Conservation (phyloP, 1,139 yeast species). For the Sugiyamaella castrensis region DNA sequence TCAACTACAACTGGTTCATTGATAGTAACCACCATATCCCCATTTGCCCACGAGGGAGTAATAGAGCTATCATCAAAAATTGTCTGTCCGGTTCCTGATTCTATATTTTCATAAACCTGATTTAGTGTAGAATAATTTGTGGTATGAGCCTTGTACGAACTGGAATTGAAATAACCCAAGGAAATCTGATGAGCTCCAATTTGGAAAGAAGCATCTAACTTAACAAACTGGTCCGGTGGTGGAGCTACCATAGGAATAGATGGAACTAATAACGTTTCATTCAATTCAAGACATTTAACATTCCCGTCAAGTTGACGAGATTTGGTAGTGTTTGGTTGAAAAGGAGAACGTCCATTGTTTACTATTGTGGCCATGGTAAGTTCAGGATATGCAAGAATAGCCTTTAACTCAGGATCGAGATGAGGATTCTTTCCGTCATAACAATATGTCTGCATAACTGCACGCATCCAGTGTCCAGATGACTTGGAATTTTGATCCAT, state of each 20-base stretch:
- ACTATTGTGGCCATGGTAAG: constrained; percentile 13
- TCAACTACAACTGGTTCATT: constrained; percentile 61
- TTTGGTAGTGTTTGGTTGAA: constrained; percentile 21
- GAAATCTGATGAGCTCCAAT: constrained; percentile 49
- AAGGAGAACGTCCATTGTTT: constrained; percentile 18
- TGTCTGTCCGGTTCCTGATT: constrained; percentile 38
- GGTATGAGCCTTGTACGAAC: constrained; percentile 46
- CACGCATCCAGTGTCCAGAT: constrained; percentile 37
- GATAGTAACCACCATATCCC: constrained; percentile 38
- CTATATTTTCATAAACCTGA: constrained; percentile 37
- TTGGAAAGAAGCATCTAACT: constrained; percentile 39
- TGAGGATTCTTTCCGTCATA: constrained; percentile 37
- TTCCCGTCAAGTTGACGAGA: constrained; percentile 37
- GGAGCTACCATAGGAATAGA: constrained; percentile 30
- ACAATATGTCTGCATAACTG: constrained; percentile 41
- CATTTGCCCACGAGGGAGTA: constrained; percentile 36
- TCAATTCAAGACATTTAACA: constrained; percentile 36
- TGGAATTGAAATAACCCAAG: constrained; percentile 50
- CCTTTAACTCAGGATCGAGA: constrained; percentile 38
- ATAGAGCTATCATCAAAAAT: constrained; percentile 54
- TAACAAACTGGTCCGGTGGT: constrained; percentile 25
- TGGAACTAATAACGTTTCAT: constrained; percentile 35
- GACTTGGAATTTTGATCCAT: constrained; percentile 14
- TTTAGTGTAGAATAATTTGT: constrained; percentile 46
- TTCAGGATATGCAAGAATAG: constrained; percentile 37